These are phyloP conservation scores for Globisporangium lucens DNA, from an alignment of 352 stramenopile species.

Conservation along the genomic window DNA sequence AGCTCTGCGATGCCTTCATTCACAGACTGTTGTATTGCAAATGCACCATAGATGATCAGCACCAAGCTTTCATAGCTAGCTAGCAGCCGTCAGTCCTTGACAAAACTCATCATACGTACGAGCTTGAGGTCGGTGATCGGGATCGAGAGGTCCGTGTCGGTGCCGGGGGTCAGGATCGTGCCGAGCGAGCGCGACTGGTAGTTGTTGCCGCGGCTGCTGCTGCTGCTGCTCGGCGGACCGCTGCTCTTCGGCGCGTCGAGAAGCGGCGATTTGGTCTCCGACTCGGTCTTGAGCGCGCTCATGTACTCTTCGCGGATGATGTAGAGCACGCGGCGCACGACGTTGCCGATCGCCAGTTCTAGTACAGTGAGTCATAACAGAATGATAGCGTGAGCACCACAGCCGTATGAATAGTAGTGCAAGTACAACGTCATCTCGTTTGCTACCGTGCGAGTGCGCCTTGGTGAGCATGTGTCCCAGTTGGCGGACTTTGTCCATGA, in stretches of 20 bases:
- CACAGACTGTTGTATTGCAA: slow-evolving; percentile 50
- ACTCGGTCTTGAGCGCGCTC: slow-evolving; percentile 62
- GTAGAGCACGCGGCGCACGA: slow-evolving; percentile 86
- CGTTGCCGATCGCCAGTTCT: slow-evolving; percentile 88
- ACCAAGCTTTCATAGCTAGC: background rate
- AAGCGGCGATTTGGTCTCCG: slow-evolving; percentile 15
- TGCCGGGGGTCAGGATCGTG: slow-evolving; percentile 78
- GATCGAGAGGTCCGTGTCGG: slow-evolving; percentile 77
- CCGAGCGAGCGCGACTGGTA: slow-evolving; percentile 72
- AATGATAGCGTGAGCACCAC: background rate
- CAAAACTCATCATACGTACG: slow-evolving; percentile 24
- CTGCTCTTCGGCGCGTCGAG: slow-evolving; percentile 6
- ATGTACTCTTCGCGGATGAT: slow-evolving; percentile 87
- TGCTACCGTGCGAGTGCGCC: slow-evolving; percentile 61
- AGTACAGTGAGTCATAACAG: background rate
- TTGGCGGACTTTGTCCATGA: slow-evolving; percentile 82
- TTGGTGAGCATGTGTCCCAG: slow-evolving; percentile 82
- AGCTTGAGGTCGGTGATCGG: slow-evolving; percentile 81
- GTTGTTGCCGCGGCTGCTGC: slow-evolving; percentile 42
- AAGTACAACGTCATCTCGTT: background rate
- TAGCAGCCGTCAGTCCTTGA: background rate
- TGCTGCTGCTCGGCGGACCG: slow-evolving; percentile 2
- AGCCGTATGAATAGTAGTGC: background rate
- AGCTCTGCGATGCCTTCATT: slow-evolving; percentile 96
- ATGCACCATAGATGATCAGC: slow-evolving; percentile 16